Evolutionary conservation across 2,329 filamentous ascomycete species (phyloP).

Genomic region (Exophiala viscosa): DNA sequence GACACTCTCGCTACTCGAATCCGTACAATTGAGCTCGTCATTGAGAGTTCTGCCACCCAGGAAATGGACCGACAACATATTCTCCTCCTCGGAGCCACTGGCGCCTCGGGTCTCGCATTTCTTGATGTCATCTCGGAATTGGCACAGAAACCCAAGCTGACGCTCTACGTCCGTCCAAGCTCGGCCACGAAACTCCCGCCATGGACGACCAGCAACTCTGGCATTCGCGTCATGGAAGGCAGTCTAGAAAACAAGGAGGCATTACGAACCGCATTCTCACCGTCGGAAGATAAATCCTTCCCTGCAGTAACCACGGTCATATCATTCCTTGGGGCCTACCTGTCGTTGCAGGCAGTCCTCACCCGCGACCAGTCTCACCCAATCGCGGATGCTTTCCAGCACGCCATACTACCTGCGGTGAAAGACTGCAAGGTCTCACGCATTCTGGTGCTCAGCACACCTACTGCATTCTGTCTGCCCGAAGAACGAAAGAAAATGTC

Average conservation of each 20-base stretch:
- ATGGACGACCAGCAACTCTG: not conserved
- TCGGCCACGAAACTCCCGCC: slow-evolving; percentile 3
- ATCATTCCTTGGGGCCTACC: slow-evolving; percentile 17
- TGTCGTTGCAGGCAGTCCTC: slow-evolving; percentile 5
- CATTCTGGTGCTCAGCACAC: slow-evolving; percentile 18
- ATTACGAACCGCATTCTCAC: slow-evolving; percentile 6
- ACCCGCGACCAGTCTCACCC: slow-evolving; percentile 15
- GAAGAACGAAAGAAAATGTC: slow-evolving; percentile 6
- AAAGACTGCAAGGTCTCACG: slow-evolving; percentile 8
- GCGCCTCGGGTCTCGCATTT: slow-evolving; percentile 11
- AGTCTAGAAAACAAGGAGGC: slow-evolving; percentile 7
- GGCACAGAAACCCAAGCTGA: slow-evolving; percentile 7
- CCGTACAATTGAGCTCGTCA: too few species aligned
- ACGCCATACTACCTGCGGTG: slow-evolving; percentile 14
- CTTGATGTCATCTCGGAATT: slow-evolving; percentile 3
- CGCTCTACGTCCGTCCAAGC: slow-evolving; percentile 9
- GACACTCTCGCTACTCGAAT: too few species aligned
- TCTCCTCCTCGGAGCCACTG: slow-evolving; percentile 14
- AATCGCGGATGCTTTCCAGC: slow-evolving; percentile 16
- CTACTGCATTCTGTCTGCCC: slow-evolving; percentile 5
- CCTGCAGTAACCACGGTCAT: slow-evolving; percentile 13
- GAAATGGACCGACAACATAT: slow-evolving; percentile 12
- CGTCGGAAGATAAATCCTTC: slow-evolving; percentile 2
- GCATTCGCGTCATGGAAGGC: slow-evolving; percentile 16
- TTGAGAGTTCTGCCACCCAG: too few species aligned